Evolutionary conservation across 2,329 filamentous ascomycete genomes (phyloP), one percentile per base, ranked within the genome.

Genomic region (Dactylellina sp.): DNA sequence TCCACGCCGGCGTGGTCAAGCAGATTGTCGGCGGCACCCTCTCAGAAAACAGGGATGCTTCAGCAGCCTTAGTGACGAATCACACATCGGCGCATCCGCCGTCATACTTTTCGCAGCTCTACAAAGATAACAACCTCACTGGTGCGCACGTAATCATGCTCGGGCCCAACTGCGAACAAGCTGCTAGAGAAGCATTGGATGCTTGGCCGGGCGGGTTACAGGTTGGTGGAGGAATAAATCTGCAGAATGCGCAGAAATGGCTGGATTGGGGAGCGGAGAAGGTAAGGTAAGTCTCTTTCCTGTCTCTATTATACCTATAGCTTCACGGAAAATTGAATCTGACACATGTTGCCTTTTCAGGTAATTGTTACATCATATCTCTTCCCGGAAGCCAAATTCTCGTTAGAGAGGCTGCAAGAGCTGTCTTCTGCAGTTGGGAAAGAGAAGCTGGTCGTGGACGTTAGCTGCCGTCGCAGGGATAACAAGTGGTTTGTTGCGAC

Each of bases 111-210:
- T 91, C 93, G 35, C 82, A 84, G 66, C 85, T 98, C 16, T 99
- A 99, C 85, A 87, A 86, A 77, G 87, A 93, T 72, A 86, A 92
- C 81, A 84, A 81, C 47, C 85, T 97, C 50, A 83, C 84, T 0
- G 95, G 95, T 28, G 92, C 91, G 1, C 95, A 99, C 84, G 92
- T 98, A 68, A 97, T 99, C 78, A 97, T 97, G 92, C 88, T 99
- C 16, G 95, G 95, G 0, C 89, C 92, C 0, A 92, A 91, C 0
- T 98, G 98, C 80, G 88, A 91, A 1, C 87, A 87, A 1, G 92
- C 93, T 3, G 93, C 93, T 0, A 86, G 84, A 76, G 89, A 93
- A 80, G 91, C 95, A 0, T 83, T 97, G 55, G 83, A 81, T 24
- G 88, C 89, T 0, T 99, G 95, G 95, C 90, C 89, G 0, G 85